These are phyloP conservation scores for Pythium monospermum DNA, from an alignment of 352 stramenopile species.

Conservation along the genomic window DNA sequence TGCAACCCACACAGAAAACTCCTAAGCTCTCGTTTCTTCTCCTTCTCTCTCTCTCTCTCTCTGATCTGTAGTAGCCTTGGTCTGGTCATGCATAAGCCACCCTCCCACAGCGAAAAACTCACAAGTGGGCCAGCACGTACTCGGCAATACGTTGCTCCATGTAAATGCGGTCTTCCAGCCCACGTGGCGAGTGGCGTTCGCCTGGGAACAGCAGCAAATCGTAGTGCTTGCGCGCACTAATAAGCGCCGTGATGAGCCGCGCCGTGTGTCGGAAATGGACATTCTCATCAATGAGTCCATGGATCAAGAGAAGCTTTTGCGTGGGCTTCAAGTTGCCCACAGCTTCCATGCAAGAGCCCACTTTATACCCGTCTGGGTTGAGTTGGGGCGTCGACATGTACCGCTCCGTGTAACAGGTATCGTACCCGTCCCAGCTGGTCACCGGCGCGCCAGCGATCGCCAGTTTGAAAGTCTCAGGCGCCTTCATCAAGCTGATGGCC, in stretches of 20 bases:
- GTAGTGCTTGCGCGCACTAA: constrained; percentile 93
- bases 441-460: constrained; percentile 95
- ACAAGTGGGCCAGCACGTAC: constrained; percentile 78
- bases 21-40: too few relatives aligned
- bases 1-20: too few relatives aligned
- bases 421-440: constrained; percentile 97
- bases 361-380: constrained; percentile 89
- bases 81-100: too few relatives aligned
- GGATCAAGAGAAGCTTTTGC: constrained; percentile 93
- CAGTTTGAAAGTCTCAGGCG: constrained; percentile 93
- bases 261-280: constrained; percentile 98
- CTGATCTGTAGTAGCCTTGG: too few relatives aligned
- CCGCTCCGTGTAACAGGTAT: constrained; percentile 98
- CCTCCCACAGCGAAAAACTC: constrained; percentile 13
- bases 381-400: constrained; percentile 95
- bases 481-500: constrained; percentile 95
- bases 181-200: constrained; percentile 94
- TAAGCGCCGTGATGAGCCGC: constrained; percentile 94
- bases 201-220: constrained; percentile 95
- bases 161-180: constrained; percentile 91
- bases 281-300: constrained; percentile 98
- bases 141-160: constrained; percentile 93
- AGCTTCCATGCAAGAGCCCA: constrained; percentile 91
- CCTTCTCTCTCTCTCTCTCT: too few relatives aligned
- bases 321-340: constrained; percentile 86